Percentiles rank a stretch among this genome's conserved stretches.
These are phyloP conservation scores for Cadophora luteo-olivacea DNA, from an alignment of 2,329 filamentous ascomycete genomes.

Conservation along the genomic window DNA sequence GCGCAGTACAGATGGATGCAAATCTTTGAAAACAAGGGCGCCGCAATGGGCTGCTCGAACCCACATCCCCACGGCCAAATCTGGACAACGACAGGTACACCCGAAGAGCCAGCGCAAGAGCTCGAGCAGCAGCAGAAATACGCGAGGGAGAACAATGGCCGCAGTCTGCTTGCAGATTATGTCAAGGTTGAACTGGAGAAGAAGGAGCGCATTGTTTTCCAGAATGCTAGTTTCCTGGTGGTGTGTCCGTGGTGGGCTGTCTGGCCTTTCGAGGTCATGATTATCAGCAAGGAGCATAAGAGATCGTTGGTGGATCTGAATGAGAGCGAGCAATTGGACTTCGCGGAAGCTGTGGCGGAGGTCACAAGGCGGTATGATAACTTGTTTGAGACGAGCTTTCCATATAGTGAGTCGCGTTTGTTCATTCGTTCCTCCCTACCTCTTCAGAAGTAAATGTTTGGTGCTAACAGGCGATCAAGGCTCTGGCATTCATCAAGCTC, in stretches of 20 bases:
- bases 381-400: conserved; percentile 94
- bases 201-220: conserved; percentile 83
- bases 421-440: neutral
- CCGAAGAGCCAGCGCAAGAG: conserved; percentile 87
- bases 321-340: conserved; percentile 69
- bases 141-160: conserved; percentile 71
- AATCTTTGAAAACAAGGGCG: conserved; percentile 98
- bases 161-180: conserved; percentile 86
- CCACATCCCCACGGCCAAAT: conserved; percentile 97
- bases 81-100: conserved; percentile 91
- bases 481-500: conserved; percentile 96
- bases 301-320: conserved; percentile 84
- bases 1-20: conserved; percentile 96
- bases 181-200: conserved; percentile 82
- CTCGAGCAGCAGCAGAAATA: conserved; percentile 82
- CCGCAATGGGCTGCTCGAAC: conserved; percentile 98
- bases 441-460: neutral
- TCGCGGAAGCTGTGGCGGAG: conserved; percentile 87
- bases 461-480: conserved; percentile 50
- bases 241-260: conserved; percentile 97
- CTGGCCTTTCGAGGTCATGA: conserved; percentile 96
- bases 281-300: conserved; percentile 84
- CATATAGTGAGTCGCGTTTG: conserved; percentile 68
- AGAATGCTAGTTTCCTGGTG: conserved; percentile 84
- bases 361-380: conserved; percentile 94